A percentile compares a stretch with the other conserved stretches of the same genome.
Conservation (phyloP, 2,329 filamentous ascomycete species). For the Fusarium sp. region DNA sequence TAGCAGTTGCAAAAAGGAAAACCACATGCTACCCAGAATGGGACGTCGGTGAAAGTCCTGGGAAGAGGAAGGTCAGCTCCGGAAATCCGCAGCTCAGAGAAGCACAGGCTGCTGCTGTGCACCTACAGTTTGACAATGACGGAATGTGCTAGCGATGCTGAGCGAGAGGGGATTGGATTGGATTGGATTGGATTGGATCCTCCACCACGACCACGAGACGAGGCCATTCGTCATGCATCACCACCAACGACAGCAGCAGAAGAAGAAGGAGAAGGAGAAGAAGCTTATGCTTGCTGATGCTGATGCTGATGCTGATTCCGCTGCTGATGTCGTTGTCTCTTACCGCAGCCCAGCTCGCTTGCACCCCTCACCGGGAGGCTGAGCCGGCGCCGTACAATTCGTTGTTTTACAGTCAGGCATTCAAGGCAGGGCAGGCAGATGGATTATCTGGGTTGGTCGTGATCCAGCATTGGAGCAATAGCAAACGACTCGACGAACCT, state of each 20-base stretch:
- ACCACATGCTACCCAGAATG: slow-evolving; percentile 9
- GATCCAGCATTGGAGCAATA: slow-evolving; percentile 27
- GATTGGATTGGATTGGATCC: neutral
- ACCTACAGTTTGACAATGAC: no score
- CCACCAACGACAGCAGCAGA: no score
- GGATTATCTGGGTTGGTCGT: no score
- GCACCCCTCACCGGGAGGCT: slow-evolving; percentile 43
- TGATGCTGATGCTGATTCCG: no score
- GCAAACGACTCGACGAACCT: slow-evolving; percentile 19
- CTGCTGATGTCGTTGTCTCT: slow-evolving; percentile 18
- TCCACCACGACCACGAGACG: slow-evolving; percentile 1
- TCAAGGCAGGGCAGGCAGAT: slow-evolving; percentile 4
- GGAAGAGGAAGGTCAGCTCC: slow-evolving; percentile 14
- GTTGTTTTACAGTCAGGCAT: slow-evolving; percentile 32
- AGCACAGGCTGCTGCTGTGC: neutral
- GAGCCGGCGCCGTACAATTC: slow-evolving; percentile 38
- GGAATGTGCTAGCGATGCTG: neutral
- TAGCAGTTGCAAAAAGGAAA: slow-evolving; percentile 17
- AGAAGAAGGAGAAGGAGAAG: no score
- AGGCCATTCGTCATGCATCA: slow-evolving; percentile 20
- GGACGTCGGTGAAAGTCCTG: slow-evolving; percentile 30
- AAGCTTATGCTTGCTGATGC: slow-evolving; percentile 1
- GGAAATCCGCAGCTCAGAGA: slow-evolving; percentile 6
- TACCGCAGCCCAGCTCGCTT: slow-evolving; percentile 37
- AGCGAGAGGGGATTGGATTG: neutral